Evolutionary conservation across 1,284 basidiomycete genomes (phyloP), one percentile per base, ranked within the genome.

Genomic region (Athelia sp.): DNA sequence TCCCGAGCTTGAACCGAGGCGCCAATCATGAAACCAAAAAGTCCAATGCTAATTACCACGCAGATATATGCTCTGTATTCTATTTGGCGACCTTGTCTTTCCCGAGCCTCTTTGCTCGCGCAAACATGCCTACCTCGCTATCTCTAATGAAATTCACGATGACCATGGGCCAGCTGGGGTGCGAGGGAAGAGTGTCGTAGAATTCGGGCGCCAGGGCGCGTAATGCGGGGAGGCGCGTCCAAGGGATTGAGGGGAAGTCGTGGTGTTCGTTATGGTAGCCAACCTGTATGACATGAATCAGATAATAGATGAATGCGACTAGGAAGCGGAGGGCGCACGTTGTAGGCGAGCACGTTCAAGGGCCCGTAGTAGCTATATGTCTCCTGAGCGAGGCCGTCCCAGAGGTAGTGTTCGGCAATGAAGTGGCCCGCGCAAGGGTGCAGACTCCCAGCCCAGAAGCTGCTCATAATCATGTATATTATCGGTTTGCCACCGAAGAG

Each of bases 231-330:
- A 99, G 79, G n/a, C 90, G 82, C 9, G 93, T 98, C 96, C 96
- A 99, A 0, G 97, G 81, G 1, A 99, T 74, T 2, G 92, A 93
- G 8, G 96, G 95, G 70, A 99, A 99, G 69, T 99, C 96, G 71
- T 99, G 96, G 68, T 99, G 96, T 65, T 99, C 96, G 69, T 98
- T 98, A 67, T 98, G 96, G 65, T 98, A 98, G 42, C 96, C 96
- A 50, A 98, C 90, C 87, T 91, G 56, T n/a, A 35, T 24, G 49
- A n/a, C n/a, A n/a, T n/a, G n/a, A n/a, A n/a, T n/a, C n/a, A n/a
- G n/a, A n/a, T n/a, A n/a, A 34, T 34, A 11, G 32, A 11, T 34
- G n/a, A n/a, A 34, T 34, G 32, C 32, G 32, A 34, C 11, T 34
- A 11, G n/a, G n/a, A 34, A 34, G n/a, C 32, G 32, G 36, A 31